These are phyloP conservation scores for Porpolomopsis calyptriformis DNA, from an alignment of 768 basidiomycete genomes.

Conservation along the genomic window DNA sequence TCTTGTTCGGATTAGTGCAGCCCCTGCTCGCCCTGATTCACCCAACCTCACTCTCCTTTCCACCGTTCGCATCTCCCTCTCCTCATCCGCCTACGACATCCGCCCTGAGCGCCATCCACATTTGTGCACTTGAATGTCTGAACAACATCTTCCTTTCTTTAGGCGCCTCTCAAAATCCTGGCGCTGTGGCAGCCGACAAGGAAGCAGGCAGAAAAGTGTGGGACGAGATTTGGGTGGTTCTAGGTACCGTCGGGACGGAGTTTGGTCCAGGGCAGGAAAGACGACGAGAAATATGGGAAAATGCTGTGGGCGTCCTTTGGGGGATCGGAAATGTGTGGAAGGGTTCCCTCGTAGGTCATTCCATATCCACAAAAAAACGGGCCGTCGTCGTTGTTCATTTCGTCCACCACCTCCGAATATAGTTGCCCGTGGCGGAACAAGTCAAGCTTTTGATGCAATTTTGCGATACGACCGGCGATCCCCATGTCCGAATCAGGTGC, in stretches of 20 bases:
- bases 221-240: constrained; percentile 53
- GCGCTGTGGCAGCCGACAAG: constrained; percentile 33
- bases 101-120: constrained; percentile 70
- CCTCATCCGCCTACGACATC: constrained; percentile 85
- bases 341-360: constrained; percentile 43
- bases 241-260: constrained; percentile 50
- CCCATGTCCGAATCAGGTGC: constrained; percentile 56
- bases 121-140: constrained; percentile 79
- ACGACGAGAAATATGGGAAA: constrained; percentile 66
- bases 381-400: too few relatives aligned
- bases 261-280: constrained; percentile 54
- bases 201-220: constrained; percentile 48
- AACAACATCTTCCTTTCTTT: constrained; percentile 82
- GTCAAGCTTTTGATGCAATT: constrained; percentile 56
- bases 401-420: too few relatives aligned
- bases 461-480: constrained; percentile 44
- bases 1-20: constrained; percentile 52
- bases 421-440: constrained; percentile 54
- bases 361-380: too few relatives aligned
- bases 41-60: constrained; percentile 75
- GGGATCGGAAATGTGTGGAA: constrained; percentile 74
- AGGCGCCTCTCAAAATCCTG: constrained; percentile 35
- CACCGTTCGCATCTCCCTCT: constrained; percentile 57
- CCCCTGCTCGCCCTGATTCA: constrained; percentile 61
- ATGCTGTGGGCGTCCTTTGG: constrained; percentile 78